Evolutionary conservation across 2,329 filamentous ascomycete genomes (phyloP).

Genomic region (Alternaria conjuncta): DNA sequence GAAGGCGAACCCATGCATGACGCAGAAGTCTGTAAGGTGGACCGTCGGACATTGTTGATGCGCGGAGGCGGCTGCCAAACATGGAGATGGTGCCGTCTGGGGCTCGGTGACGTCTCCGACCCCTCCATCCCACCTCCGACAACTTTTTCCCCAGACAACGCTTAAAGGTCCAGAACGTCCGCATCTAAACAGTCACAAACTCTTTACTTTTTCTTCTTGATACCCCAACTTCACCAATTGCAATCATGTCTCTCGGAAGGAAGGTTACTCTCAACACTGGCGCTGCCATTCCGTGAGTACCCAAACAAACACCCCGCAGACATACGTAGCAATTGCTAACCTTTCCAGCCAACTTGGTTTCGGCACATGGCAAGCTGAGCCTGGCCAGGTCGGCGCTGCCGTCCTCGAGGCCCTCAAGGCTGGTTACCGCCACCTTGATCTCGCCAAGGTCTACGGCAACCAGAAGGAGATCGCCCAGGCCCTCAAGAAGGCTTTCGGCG

Average conservation of each 20-base stretch:
- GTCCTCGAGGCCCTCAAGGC: conserved; percentile 46
- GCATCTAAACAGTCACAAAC: not conserved
- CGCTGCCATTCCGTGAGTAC: conserved; percentile 76
- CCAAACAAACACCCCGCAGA: conserved; percentile 62
- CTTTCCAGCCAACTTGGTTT: conserved; percentile 60
- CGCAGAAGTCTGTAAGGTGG: conserved; percentile 9
- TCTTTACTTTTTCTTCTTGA: conserved; percentile 1
- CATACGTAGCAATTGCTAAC: conserved; percentile 55
- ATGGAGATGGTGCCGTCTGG: conserved; percentile 20
- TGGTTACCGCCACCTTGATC: conserved; percentile 41
- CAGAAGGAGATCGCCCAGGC: conserved; percentile 38
- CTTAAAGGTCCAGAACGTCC: conserved; percentile 6
- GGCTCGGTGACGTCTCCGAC: conserved; percentile 29
- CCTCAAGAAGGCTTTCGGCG: conserved; percentile 36
- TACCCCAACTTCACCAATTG: conserved; percentile 6
- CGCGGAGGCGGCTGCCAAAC: conserved; percentile 12
- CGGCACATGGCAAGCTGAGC: conserved; percentile 42
- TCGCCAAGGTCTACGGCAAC: conserved; percentile 41
- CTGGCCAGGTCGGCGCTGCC: conserved; percentile 49
- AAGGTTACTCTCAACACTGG: conserved; percentile 67
- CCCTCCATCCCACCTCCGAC: conserved; percentile 23
- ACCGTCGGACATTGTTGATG: conserved; percentile 3
- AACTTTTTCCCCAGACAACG: conserved; percentile 15
- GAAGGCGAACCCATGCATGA: not conserved
- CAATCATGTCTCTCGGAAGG: conserved; percentile 40